Evolutionary conservation across 495 filamentous ascomycete species (phyloP), one percentile per base, ranked within the genome.

Genomic region (Parathielavia hyrcaniae): DNA sequence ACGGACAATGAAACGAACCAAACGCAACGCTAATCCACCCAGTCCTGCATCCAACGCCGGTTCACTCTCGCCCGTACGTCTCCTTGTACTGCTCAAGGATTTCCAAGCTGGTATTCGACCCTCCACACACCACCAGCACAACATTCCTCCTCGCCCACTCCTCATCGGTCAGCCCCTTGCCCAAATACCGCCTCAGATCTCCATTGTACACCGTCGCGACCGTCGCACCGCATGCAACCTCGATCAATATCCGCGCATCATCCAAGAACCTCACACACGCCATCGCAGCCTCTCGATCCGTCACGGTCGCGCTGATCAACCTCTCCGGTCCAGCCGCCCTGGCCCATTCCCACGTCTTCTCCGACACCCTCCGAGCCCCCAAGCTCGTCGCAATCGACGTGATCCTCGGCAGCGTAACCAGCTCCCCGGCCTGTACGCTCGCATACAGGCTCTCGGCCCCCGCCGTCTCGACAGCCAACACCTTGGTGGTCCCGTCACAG

Each of bases 71-170:
- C 39, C 68, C 78, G 68, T 78, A 89, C 57, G 71, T 73, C 73
- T 79, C 70, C 65, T 77, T 76, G 71, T 86, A 97, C 50, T 71
- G 71, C 45, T 72, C 73, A 63, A 95, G 69, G 66, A 84, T 81
- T 19, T 86, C 82, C 26, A 86, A 70, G 5, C 82, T 86, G 46
- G 91, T 81, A 70, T 87, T 87, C 45, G 79, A 84, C 10, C 92
- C 92, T 0, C 92, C 92, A 68, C 92, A 97, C 22, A 96, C 82
- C 23, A 96, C 76, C 53, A 97, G 76, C 6, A 97, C 90, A 30
- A 97, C 81, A 59, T 88, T 88, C 61, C 80, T 86, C 47, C 79
- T 72, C 35, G 70, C 67, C 64, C 75, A 81, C 59, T 77, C 73
- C 48, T 75, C 75, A 17, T 76, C 73, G 9, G 69, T 76, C 60